Conservation (phyloP, 495 filamentous ascomycete species). For the Entonaema liquescens region DNA sequence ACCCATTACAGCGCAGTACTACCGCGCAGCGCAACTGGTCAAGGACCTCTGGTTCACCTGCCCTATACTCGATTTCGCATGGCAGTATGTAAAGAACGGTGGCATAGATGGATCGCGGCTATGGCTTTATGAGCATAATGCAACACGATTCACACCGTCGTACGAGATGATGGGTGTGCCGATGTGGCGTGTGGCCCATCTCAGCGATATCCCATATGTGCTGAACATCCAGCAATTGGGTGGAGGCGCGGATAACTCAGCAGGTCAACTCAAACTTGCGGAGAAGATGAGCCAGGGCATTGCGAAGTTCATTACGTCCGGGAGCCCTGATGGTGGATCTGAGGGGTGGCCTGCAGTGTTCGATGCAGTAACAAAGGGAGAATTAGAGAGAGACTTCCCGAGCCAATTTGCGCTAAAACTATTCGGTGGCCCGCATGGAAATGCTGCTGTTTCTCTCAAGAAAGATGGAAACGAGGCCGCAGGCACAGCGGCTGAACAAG, state of each 20-base stretch:
- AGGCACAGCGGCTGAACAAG: neutral
- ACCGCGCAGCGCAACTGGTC: constrained; percentile 6
- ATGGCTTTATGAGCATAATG: neutral
- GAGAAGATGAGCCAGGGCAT: neutral
- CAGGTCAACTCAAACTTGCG: neutral
- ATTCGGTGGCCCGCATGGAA: neutral
- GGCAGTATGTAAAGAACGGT: neutral
- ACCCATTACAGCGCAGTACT: constrained; percentile 1
- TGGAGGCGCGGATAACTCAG: constrained; percentile 16
- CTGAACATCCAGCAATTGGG: constrained; percentile 7
- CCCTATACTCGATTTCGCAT: constrained; percentile 6
- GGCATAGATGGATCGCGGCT: neutral
- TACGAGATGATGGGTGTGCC: constrained; percentile 12
- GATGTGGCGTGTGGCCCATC: constrained; percentile 19
- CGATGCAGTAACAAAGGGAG: neutral
- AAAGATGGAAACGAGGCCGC: neutral
- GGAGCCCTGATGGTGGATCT: neutral
- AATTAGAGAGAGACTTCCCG: neutral
- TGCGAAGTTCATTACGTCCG: neutral
- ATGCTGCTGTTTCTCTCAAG: neutral
- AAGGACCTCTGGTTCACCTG: constrained; percentile 6
- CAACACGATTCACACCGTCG: constrained; percentile 6
- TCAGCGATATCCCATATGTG: constrained; percentile 22
- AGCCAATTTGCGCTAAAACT: neutral
- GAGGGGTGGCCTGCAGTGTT: neutral